Conservation (phyloP, 1,284 basidiomycete species). For the Ceratobasidium sp. region DNA sequence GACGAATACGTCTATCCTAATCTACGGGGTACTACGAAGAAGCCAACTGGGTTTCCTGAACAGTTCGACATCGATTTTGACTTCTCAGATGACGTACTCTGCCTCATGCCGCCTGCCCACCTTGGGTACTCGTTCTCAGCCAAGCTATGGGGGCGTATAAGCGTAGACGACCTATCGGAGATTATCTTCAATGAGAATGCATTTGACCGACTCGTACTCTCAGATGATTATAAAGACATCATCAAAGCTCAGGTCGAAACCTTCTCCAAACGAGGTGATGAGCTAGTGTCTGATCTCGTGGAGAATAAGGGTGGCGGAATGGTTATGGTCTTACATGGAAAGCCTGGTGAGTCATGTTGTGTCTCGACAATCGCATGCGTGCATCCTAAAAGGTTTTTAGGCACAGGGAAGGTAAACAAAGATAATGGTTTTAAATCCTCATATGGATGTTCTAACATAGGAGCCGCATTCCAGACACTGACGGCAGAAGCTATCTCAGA, state of each 20-base stretch:
- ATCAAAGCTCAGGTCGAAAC: conserved; percentile 31
- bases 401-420: conserved; percentile 15
- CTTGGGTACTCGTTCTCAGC: conserved; percentile 24
- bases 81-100: conserved; percentile 3
- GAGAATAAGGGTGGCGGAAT: conserved; percentile 10
- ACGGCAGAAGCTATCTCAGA: conserved; percentile 34
- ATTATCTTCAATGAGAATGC: conserved; percentile 5
- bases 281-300: neutral
- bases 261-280: neutral
- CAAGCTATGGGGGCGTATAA: conserved; percentile 15
- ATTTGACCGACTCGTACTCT: conserved; percentile 20
- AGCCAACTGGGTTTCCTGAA: conserved; percentile 4
- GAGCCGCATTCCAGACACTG: neutral
- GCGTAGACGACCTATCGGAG: conserved; percentile 22
- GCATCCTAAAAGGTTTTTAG: neutral
- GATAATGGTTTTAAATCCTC: neutral
- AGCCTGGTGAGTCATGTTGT: neutral
- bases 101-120: conserved; percentile 28
- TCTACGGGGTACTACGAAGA: neutral
- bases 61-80: conserved; percentile 29
- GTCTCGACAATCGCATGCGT: neutral
- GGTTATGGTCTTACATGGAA: conserved; percentile 24
- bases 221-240: conserved; percentile 25
- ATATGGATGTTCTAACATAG: neutral
- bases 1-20: neutral